Base-by-base conservation (phyloP, 2,329 filamentous ascomycete species). In the Hyphodiscus sp. region DNA sequence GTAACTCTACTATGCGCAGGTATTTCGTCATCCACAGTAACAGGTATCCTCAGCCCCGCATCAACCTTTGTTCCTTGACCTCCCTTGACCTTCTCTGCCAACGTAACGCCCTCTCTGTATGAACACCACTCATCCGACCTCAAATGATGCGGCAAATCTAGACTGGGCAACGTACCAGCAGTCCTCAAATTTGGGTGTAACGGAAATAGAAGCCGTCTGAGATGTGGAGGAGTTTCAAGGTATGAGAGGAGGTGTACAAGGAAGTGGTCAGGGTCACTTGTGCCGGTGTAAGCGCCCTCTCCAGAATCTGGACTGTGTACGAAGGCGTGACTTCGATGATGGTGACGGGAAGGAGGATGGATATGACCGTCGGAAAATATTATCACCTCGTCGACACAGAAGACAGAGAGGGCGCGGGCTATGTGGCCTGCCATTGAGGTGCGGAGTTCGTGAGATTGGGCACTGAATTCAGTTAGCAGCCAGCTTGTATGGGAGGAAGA, bases 91-190 rank as follows among this genome's bases (percentile, higher is more conserved):
- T 26, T 26, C 23, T 26, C 23, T 26, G 23, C 68, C 1, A 85
- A 64, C 0, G 86, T 83, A 23, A 92, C 81, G 5, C 89, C 90
- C 66, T 95, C 90, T 20, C 89, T 82, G 67, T 89, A 95, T 16
- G 80, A 79, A 58, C 89, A 83, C 83, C 86, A 91, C 65, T 95
- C 89, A 51, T 86, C 81, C 15, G 80, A 78, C 58, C 87, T 79
- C 9, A 91, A 76, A 69, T 95, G 90, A 68, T 92, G 88, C 16
- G 90, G 90, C 78, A 94, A 89, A 67, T 95, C 90, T 53, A 95
- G 73, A 64, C 81, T 88, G 0, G 87, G 87, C 26, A 95, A 73
- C 41, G 85, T 76, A 8, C 88, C 89, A 41, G 87, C 88, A 13
- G 82, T 81, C 41, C 81, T 76, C 43, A 95, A 75, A 66, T 95